Base-by-base conservation (phyloP, 2,329 filamentous ascomycete species). In the Coniella lustricola region DNA sequence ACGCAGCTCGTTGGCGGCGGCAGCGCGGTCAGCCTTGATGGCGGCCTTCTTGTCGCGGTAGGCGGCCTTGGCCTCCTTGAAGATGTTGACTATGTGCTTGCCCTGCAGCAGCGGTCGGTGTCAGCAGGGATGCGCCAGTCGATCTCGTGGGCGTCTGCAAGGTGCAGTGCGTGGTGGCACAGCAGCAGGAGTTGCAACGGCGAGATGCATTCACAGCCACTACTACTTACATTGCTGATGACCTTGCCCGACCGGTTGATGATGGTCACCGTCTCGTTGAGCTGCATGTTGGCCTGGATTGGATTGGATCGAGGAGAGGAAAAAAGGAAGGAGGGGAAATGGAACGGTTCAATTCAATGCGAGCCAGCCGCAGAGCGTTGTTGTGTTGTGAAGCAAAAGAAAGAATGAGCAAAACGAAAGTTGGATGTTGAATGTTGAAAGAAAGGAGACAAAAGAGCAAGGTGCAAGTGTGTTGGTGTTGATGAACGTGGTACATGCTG, bases 181-280 rank as follows among this genome's bases (percentile, higher is more conserved):
- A 29, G 25, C 25, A 29, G 5, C n/a, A n/a, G 25, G 10, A 29
- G 25, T 5, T 29, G 25, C 25, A 29, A 10, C 5, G 10, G 25
- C 10, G 25, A 10, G 25, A 29, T 5, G 25, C 5, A 5, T 29
- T 10, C 25, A 29, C 5, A 29, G 10, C 5, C 25, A 10, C 25
- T 10, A 10, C 25, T 5, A 74, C 84, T 65, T 75, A 90, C 88
- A 51, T 85, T 93, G 74, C 84, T 90, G 59, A 95, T 87, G 44
- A 95, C 83, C 70, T 95, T 94, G 60, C 89, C 89, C 50, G 88
- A 93, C 60, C 77, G 90, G 72, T 95, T 93, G 68, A 95, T 85
- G 60, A 95, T 87, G 56, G 88, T 90, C 57, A 95, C 82, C 43
- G 87, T 91, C 68, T 95, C 84, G 46, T 72, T 67, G 54, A 74